phyloP scores from a whole-genome alignment of 2,329 filamentous ascomycete genomes.

The Parascedosporium putredinis region DNA sequence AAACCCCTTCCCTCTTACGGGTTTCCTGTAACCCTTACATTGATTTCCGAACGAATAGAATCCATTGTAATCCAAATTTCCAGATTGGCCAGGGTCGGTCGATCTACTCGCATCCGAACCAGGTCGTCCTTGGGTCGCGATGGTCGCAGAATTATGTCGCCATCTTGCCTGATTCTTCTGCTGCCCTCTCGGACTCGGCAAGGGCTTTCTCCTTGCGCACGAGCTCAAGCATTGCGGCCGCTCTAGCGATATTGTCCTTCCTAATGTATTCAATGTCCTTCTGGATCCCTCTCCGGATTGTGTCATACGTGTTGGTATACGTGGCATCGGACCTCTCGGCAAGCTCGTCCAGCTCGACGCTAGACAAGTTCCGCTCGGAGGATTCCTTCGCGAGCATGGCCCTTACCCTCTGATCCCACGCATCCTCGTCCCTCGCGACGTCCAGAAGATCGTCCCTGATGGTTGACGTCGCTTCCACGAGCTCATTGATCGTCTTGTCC shows the following conservation, averaged over 20 bases:
- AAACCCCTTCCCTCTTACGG: too few species aligned
- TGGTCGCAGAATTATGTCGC: neutral
- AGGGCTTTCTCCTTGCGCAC: constrained; percentile 27
- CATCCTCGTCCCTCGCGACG: constrained; percentile 30
- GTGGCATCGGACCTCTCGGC: neutral
- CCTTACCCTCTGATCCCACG: constrained; percentile 33
- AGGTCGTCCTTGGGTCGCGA: too few species aligned
- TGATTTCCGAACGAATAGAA: neutral
- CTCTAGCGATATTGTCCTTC: constrained; percentile 30
- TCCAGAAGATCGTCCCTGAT: constrained; percentile 26
- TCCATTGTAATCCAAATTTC: neutral
- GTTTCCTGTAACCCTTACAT: neutral
- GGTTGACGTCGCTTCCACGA: constrained; percentile 25
- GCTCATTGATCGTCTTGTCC: constrained; percentile 29
- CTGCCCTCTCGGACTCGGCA: constrained; percentile 17
- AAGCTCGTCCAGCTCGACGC: constrained; percentile 5
- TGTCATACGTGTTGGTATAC: constrained; percentile 13
- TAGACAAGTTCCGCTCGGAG: neutral
- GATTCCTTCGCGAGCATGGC: constrained; percentile 15
- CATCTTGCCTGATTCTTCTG: neutral
- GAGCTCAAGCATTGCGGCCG: constrained; percentile 28
- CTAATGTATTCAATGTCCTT: constrained; percentile 21
- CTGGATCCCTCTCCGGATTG: constrained; percentile 37
- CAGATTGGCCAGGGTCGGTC: neutral
- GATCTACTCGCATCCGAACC: neutral